Percentiles rank a stretch among this genome's conserved stretches.
Conservation (phyloP, 1,284 basidiomycete species). For the Tilletia caries region DNA sequence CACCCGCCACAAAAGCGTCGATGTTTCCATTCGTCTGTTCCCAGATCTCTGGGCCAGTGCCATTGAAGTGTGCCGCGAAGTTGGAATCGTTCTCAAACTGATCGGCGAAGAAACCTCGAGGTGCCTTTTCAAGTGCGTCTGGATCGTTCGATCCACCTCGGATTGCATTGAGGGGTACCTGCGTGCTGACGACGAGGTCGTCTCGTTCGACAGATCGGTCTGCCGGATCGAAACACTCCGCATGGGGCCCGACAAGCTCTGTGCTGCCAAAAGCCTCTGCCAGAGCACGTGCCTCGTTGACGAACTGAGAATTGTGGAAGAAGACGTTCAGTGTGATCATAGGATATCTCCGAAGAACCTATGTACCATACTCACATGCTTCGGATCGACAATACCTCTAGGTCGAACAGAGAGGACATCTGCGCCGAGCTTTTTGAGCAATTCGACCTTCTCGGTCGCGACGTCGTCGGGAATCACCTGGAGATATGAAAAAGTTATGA, state of each 20-base stretch:
- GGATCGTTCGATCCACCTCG: slow-evolving; percentile 17
- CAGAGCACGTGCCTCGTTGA: slow-evolving; percentile 46
- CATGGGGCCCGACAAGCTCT: slow-evolving; percentile 36
- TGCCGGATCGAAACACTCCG: slow-evolving; percentile 16
- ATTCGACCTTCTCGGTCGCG: slow-evolving; percentile 82
- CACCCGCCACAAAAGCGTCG: slow-evolving; percentile 88
- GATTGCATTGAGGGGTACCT: slow-evolving; percentile 13
- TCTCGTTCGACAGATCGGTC: slow-evolving; percentile 21
- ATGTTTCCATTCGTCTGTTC: slow-evolving; percentile 79
- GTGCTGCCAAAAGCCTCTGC: slow-evolving; percentile 35
- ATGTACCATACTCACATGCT: slow-evolving; percentile 26
- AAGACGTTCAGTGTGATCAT: too few relatives aligned
- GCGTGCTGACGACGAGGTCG: slow-evolving; percentile 36
- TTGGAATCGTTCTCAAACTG: slow-evolving; percentile 83
- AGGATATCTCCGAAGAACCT: too few relatives aligned
- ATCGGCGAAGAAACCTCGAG: slow-evolving; percentile 72
- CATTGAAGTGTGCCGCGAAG: slow-evolving; percentile 79
- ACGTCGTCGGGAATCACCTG: slow-evolving; percentile 62
- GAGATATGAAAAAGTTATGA: background rate
- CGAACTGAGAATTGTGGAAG: slow-evolving; percentile 27
- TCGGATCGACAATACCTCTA: slow-evolving; percentile 49
- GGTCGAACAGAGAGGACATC: slow-evolving; percentile 66
- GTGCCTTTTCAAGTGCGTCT: slow-evolving; percentile 32
- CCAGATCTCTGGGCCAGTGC: slow-evolving; percentile 95
- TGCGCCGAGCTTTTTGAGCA: slow-evolving; percentile 79